Base-by-base conservation (phyloP, 805 yeast genomes). In the Candida michaelii region DNA sequence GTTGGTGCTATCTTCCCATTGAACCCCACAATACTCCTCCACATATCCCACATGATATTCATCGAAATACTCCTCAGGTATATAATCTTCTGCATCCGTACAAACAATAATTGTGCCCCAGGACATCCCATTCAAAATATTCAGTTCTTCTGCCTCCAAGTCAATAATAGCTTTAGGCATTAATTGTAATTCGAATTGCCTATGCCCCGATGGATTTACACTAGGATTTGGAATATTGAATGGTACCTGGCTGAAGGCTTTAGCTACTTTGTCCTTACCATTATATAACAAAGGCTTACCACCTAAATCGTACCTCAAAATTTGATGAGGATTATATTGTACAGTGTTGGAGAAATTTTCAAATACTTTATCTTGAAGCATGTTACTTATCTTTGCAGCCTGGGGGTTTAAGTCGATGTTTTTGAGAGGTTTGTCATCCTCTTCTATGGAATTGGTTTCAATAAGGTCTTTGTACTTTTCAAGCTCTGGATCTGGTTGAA, bases 81-180 rank as follows among this genome's bases (percentile, higher is more conserved):
- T 63, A 47, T 68, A 79, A 56, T 87, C 95, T 49, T 79, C 82
- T 6, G 65, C 62, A 51, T 87, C 89, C 0, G 97, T 87, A 31
- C 82, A 86, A 1, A 91, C 85, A 18, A 88, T 66, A 23, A 93
- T 85, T 0, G 98, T 86, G 1, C 97, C 98, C 99, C 99, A 93
- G 48, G 91, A 95, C 95, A 91, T 91, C 10, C 98, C 97, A 27
- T 79, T 79, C 32, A 75, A 53, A 5, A 58, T 51, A 29, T 47
- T 47, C 15, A 40, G 42, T 3, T 49, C 45, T 10, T 47, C 48
- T 32, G 70, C 71, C 58, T 91, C 97, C 34, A 93, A 71, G 54
- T 88, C 91, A 39, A 87, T 71, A 40, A 93, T 91, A 40, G 89
- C 79, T 59, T 88, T 88, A 2, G 99, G 99, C 97, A 91, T 91